Evolutionary conservation across 352 stramenopile species (phyloP).

Genomic region (Thraustochytrium sp.): DNA sequence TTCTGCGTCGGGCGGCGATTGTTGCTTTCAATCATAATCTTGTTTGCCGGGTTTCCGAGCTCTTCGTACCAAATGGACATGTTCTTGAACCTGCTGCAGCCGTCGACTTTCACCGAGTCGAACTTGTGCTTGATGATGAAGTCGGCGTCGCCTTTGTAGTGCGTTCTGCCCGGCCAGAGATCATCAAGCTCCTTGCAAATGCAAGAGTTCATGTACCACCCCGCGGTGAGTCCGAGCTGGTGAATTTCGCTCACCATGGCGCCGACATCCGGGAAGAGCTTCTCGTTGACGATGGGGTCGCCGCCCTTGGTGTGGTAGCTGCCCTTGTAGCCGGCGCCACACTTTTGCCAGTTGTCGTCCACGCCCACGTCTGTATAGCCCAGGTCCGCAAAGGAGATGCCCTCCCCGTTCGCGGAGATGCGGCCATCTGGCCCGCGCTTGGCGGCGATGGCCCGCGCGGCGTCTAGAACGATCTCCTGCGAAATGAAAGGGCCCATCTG

Average conservation of each 20-base stretch:
- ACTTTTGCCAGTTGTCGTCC: conserved; percentile 53
- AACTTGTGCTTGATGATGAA: conserved; percentile 48
- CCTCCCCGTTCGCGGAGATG: neutral
- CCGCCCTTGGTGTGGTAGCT: conserved; percentile 50
- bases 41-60: neutral
- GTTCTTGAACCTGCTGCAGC: conserved; percentile 47
- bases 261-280: conserved; percentile 49
- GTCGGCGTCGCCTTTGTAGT: conserved; percentile 50
- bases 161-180: conserved; percentile 10
- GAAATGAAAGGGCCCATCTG: conserved; percentile 47
- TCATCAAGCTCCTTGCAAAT: conserved; percentile 48
- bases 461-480: conserved; percentile 36
- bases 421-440: neutral
- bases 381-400: conserved; percentile 49
- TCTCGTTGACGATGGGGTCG: conserved; percentile 49
- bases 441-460: neutral
- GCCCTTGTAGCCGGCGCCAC: conserved; percentile 29
- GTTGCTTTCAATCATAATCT: conserved; percentile 52
- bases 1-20: conserved; percentile 28
- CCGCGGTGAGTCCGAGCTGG: conserved; percentile 49
- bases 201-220: conserved; percentile 55
- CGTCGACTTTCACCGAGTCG: conserved; percentile 52
- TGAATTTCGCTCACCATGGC: conserved; percentile 50
- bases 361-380: conserved; percentile 52
- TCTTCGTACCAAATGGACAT: conserved; percentile 46